Evolutionary conservation across 1,139 yeast species (phyloP).

Genomic region (Waltiozyma sp.): DNA sequence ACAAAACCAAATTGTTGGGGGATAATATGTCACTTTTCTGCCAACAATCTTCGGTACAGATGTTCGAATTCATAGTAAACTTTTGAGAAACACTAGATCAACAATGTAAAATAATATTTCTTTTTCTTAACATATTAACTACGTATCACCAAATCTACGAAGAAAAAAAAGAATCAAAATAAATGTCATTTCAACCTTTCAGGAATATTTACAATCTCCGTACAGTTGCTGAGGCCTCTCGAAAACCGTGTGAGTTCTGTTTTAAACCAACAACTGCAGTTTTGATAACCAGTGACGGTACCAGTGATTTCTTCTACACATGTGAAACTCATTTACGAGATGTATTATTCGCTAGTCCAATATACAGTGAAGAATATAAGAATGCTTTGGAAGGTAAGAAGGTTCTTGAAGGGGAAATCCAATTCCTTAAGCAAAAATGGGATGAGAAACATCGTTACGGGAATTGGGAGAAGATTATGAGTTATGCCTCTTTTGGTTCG

Average conservation of each 20-base stretch:
- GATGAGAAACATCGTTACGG: conserved; percentile 19
- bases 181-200: conserved; percentile 20
- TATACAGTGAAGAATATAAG: conserved; percentile 35
- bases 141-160: no score
- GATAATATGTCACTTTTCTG: no score
- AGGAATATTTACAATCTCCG: conserved; percentile 43
- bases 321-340: conserved; percentile 59
- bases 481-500: conserved; percentile 13
- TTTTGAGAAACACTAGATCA: no score
- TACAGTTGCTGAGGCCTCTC: conserved; percentile 43
- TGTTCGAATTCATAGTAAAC: no score
- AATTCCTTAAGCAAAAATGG: conserved; percentile 22
- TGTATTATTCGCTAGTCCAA: conserved; percentile 46
- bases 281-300: conserved; percentile 37
- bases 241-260: conserved; percentile 56
- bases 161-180: no score
- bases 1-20: no score
- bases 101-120: no score
- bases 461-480: conserved; percentile 25
- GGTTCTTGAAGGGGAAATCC: conserved; percentile 31
- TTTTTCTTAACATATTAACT: no score
- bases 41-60: no score
- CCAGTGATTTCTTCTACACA: conserved; percentile 55
- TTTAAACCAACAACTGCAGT: conserved; percentile 56
- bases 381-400: conserved; percentile 30